These are phyloP conservation scores for Colletotrichum shisoi DNA, from an alignment of 2,329 filamentous ascomycete species.

Conservation along the genomic window DNA sequence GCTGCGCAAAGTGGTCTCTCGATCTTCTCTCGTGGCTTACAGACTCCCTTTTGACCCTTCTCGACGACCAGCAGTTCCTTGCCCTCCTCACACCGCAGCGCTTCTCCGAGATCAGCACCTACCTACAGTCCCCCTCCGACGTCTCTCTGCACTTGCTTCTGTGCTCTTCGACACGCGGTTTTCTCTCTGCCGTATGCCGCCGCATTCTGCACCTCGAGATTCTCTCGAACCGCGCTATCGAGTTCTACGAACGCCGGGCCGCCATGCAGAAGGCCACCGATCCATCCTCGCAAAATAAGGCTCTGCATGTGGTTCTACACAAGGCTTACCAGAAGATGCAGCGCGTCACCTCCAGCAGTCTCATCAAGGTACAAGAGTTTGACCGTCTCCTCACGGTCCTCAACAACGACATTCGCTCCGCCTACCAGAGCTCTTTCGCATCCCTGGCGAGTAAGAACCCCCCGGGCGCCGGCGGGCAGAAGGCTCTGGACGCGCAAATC, in stretches of 20 bases:
- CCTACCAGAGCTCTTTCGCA: slow-evolving; percentile 58
- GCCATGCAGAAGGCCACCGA: slow-evolving; percentile 54
- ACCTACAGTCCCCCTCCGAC: slow-evolving; percentile 64
- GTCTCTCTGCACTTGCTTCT: slow-evolving; percentile 71
- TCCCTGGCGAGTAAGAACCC: slow-evolving; percentile 57
- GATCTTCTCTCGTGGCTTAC: slow-evolving; percentile 72
- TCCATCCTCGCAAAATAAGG: slow-evolving; percentile 49
- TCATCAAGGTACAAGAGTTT: slow-evolving; percentile 68
- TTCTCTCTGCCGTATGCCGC: slow-evolving; percentile 73
- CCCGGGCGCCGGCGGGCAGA: slow-evolving; percentile 51
- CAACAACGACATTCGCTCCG: slow-evolving; percentile 58
- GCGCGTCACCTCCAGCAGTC: slow-evolving; percentile 57
- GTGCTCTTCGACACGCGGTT: slow-evolving; percentile 75
- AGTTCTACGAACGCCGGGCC: slow-evolving; percentile 57
- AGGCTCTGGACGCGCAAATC: slow-evolving; percentile 55
- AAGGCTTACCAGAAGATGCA: slow-evolving; percentile 65
- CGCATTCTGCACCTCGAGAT: slow-evolving; percentile 66
- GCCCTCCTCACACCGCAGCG: slow-evolving; percentile 58
- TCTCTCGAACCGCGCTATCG: slow-evolving; percentile 58
- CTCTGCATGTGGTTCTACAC: slow-evolving; percentile 62
- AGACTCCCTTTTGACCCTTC: slow-evolving; percentile 66
- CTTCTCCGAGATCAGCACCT: slow-evolving; percentile 58
- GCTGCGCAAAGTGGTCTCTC: slow-evolving; percentile 80
- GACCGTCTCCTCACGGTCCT: slow-evolving; percentile 66
- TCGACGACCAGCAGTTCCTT: slow-evolving; percentile 61